phyloP scores from a whole-genome alignment of 306 rosid genomes.

The Quercus bicolor region DNA sequence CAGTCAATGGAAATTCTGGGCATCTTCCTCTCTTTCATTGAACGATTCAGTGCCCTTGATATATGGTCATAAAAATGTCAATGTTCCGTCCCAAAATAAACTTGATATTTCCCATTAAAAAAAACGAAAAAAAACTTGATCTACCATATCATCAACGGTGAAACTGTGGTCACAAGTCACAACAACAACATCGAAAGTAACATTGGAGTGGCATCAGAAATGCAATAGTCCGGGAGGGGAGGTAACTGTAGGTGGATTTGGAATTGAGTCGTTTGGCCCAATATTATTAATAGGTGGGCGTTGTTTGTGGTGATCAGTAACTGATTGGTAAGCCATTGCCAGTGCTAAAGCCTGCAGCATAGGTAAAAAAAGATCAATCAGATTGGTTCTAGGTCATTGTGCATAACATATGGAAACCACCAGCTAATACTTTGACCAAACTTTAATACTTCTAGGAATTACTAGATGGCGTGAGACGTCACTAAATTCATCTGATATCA shows the following conservation, averaged over 20 bases:
- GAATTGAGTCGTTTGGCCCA: constrained; percentile 45
- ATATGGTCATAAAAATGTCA: too few species aligned
- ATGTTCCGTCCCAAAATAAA: too few species aligned
- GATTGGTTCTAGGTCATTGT: neutral
- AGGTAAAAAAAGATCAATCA: neutral
- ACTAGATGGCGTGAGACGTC: neutral
- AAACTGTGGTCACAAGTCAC: too few species aligned
- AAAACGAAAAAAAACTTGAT: too few species aligned
- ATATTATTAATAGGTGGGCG: constrained; percentile 59
- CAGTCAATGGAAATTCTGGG: too few species aligned
- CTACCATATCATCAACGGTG: too few species aligned
- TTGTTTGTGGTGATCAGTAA: constrained; percentile 61
- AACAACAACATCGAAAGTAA: neutral
- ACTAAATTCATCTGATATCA: neutral
- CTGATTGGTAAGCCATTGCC: constrained; percentile 74
- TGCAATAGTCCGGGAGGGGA: constrained; percentile 34
- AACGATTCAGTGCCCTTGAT: too few species aligned
- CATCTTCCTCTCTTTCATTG: too few species aligned
- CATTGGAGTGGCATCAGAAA: neutral
- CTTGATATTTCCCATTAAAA: too few species aligned
- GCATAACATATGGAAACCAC: neutral
- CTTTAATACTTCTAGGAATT: neutral
- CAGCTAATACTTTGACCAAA: neutral
- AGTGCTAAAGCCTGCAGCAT: constrained; percentile 49
- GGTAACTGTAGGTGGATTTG: constrained; percentile 20